Conservation (phyloP, 2,329 filamentous ascomycete species). For the Fusarium nurragi region DNA sequence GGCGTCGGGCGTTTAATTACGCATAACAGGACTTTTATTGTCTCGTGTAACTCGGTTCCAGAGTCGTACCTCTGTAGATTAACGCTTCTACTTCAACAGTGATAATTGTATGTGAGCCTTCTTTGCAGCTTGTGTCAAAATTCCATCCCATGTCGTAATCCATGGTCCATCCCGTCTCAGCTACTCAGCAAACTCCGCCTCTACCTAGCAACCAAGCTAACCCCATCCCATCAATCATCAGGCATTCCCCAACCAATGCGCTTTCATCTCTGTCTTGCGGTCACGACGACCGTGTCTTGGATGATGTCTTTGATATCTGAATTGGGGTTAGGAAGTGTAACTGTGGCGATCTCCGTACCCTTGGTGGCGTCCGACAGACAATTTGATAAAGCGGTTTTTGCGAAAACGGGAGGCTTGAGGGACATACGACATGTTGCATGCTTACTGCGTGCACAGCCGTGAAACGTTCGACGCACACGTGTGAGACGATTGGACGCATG, state of each 20-base stretch:
- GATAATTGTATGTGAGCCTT: no score
- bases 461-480: not conserved
- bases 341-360: conserved; percentile 1
- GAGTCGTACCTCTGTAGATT: no score
- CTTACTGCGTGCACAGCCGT: not conserved
- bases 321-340: conserved; percentile 17
- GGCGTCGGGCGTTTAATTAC: not conserved
- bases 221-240: not conserved
- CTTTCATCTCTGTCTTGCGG: not conserved
- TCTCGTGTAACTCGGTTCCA: not conserved
- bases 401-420: conserved; percentile 2
- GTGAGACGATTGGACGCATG: conserved; percentile 3
- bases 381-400: not conserved
- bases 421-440: not conserved
- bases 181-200: conserved; percentile 14
- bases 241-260: conserved; percentile 2
- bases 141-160: conserved; percentile 8
- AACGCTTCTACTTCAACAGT: no score
- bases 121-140: not conserved
- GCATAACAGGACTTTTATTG: not conserved
- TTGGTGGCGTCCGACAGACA: not conserved
- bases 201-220: conserved; percentile 4
- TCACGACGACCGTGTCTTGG: not conserved
- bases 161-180: not conserved
- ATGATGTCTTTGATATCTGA: conserved; percentile 27